Conservation (phyloP, 2,329 filamentous ascomycete species). For the Nemania sp. region DNA sequence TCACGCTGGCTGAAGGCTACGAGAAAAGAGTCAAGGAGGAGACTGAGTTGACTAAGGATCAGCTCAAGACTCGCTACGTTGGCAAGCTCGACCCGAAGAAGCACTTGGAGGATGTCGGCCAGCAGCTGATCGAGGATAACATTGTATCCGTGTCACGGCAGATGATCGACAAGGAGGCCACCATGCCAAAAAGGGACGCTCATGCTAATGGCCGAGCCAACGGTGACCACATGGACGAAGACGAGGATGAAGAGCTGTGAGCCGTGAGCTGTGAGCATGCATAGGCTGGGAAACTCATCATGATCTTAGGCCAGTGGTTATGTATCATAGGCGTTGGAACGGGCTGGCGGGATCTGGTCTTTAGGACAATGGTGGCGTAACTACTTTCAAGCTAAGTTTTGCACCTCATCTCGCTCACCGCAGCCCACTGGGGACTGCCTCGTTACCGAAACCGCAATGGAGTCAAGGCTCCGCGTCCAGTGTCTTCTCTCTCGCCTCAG, state of each 20-base stretch:
- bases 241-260: conserved; percentile 52
- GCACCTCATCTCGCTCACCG: neutral
- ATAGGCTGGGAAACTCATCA: conserved; percentile 27
- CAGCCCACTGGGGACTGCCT: neutral
- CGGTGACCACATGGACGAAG: conserved; percentile 70
- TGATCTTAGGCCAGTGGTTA: conserved; percentile 27
- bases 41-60: conserved; percentile 94
- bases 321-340: conserved; percentile 41
- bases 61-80: conserved; percentile 97
- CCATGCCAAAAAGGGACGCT: conserved; percentile 74
- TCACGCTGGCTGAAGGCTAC: conserved; percentile 90
- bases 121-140: conserved; percentile 98
- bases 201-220: conserved; percentile 56
- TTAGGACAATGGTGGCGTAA: conserved; percentile 37
- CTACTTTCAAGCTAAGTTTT: conserved; percentile 28
- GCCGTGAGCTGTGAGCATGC: conserved; percentile 41
- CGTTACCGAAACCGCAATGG: neutral
- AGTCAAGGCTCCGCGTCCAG: neutral
- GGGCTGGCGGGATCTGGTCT: conserved; percentile 35
- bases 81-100: conserved; percentile 99
- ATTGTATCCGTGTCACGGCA: conserved; percentile 97
- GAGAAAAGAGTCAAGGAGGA: conserved; percentile 99
- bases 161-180: conserved; percentile 99
- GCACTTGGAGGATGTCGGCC: conserved; percentile 94
- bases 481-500: neutral